Conservation (phyloP, 805 yeast species). For the Candida xiaguanensis region DNA sequence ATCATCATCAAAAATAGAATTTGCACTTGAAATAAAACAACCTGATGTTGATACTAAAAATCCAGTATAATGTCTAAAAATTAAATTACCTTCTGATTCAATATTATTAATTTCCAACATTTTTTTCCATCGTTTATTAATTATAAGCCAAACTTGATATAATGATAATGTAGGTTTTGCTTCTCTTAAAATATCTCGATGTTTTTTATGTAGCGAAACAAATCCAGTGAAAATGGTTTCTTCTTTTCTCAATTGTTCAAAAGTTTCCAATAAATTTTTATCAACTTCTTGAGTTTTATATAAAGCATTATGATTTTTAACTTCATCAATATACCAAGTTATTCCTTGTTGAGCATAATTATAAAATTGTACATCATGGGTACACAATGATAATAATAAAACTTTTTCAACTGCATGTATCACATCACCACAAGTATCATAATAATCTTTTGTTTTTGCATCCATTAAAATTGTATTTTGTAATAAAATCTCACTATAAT, state of each 20-base stretch:
- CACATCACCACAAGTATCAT: slow-evolving; percentile 13
- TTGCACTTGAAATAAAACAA: slow-evolving; percentile 39
- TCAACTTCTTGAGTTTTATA: slow-evolving; percentile 11
- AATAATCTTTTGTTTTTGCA: slow-evolving; percentile 8
- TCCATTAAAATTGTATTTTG: slow-evolving; percentile 13
- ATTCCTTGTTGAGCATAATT: slow-evolving; percentile 36
- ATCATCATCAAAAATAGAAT: slow-evolving; percentile 19
- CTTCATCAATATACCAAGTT: slow-evolving; percentile 25
- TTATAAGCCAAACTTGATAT: slow-evolving; percentile 38
- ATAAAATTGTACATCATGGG: slow-evolving; percentile 42
- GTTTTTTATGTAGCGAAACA: slow-evolving; percentile 67
- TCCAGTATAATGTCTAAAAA: slow-evolving; percentile 68
- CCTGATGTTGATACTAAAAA: slow-evolving; percentile 71
- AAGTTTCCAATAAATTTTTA: slow-evolving; percentile 24
- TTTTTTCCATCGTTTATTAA: slow-evolving; percentile 49
- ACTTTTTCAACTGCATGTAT: slow-evolving; percentile 33
- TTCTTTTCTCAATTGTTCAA: slow-evolving; percentile 45
- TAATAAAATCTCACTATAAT: slow-evolving; percentile 10
- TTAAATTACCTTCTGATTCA: slow-evolving; percentile 37
- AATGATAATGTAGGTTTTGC: slow-evolving; percentile 26
- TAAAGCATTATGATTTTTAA: slow-evolving; percentile 6
- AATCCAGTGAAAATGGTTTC: slow-evolving; percentile 61
- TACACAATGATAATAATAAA: slow-evolving; percentile 36
- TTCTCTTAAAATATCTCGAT: slow-evolving; percentile 38
- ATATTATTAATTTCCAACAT: slow-evolving; percentile 20